Evolutionary conservation across 441 rosid genomes (phyloP).

Genomic region (Populus trichocarpa): DNA sequence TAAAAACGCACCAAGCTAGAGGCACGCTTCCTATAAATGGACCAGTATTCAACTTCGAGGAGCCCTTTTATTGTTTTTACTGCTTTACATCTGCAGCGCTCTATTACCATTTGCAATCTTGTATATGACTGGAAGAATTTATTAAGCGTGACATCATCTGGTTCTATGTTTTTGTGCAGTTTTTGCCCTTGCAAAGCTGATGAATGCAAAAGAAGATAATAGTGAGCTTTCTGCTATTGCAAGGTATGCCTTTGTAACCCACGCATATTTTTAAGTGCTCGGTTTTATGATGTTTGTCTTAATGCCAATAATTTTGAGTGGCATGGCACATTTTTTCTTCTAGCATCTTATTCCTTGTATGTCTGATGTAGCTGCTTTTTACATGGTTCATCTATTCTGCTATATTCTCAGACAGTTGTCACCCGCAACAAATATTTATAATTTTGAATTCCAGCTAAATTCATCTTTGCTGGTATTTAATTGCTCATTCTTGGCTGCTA

Average conservation of each 20-base stretch:
- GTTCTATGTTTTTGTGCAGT: constrained; percentile 39
- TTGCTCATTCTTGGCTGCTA: not conserved
- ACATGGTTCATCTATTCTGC: not conserved
- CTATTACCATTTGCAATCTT: not conserved
- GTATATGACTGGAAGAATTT: not conserved
- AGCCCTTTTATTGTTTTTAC: not conserved
- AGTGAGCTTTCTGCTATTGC: constrained; percentile 95
- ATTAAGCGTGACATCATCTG: not conserved
- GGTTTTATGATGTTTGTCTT: not conserved
- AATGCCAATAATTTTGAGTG: not conserved
- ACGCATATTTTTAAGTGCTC: not conserved
- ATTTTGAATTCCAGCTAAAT: not conserved
- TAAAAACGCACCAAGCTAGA: not conserved
- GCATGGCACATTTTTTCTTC: not conserved
- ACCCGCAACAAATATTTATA: not conserved
- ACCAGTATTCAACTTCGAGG: not conserved
- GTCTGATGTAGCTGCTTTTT: not conserved
- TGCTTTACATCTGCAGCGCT: not conserved
- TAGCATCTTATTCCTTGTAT: not conserved
- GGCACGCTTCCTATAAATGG: not conserved
- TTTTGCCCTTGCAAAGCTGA: constrained; percentile 83
- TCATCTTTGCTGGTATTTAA: not conserved
- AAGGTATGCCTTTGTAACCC: constrained; percentile 40
- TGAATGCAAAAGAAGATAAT: constrained; percentile 82
- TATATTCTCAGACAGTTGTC: not conserved